Conservation (phyloP, 176 grass and related monocot genomes). For the Avena atlantica region DNA sequence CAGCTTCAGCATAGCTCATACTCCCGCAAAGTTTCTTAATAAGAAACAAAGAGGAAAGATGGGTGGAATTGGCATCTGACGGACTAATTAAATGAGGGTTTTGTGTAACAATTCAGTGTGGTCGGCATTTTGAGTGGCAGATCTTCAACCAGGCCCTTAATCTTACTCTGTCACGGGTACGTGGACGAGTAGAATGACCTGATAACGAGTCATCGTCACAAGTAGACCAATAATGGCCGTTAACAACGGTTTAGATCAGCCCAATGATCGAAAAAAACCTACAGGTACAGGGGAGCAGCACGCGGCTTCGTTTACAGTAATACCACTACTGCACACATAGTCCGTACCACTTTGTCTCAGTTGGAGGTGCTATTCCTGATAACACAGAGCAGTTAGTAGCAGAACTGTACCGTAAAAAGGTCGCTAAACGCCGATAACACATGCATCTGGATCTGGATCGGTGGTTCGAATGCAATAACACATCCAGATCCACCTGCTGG, state of each 20-base stretch:
- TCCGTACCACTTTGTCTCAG: neutral
- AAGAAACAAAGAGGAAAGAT: neutral
- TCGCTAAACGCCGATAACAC: neutral
- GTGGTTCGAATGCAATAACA: neutral
- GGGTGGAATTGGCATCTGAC: neutral
- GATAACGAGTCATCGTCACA: neutral
- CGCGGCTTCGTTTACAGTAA: constrained; percentile 10
- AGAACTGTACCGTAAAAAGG: neutral
- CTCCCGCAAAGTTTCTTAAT: neutral
- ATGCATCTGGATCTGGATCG: neutral
- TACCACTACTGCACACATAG: neutral
- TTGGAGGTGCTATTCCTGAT: constrained; percentile 28
- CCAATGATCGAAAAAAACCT: neutral
- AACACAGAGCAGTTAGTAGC: neutral
- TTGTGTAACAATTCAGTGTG: neutral
- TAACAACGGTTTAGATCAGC: neutral
- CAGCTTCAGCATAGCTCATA: constrained; percentile 24
- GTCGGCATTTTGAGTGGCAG: neutral
- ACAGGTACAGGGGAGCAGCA: neutral
- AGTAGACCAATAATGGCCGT: neutral
- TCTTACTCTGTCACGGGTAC: neutral
- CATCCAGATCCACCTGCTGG: neutral
- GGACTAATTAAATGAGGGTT: neutral
- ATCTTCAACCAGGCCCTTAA: neutral
- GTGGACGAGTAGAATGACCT: neutral